Conservation (phyloP, 2,329 filamentous ascomycete species). For the Aspergillus piperis region DNA sequence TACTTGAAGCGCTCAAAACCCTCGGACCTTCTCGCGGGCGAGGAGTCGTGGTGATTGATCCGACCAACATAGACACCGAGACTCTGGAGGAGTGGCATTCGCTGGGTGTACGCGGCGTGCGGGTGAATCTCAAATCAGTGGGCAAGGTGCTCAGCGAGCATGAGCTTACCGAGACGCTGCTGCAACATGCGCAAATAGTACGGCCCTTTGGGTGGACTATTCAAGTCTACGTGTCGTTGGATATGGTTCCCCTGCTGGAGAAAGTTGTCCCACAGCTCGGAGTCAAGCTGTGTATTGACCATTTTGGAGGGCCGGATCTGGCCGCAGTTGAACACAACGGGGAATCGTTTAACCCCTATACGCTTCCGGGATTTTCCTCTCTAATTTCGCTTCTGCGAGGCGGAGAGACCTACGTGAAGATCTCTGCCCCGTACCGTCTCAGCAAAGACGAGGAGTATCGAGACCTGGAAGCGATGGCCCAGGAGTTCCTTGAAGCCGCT, state of each 20-base stretch:
- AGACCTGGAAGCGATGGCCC: conserved; percentile 52
- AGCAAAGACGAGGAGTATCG: conserved; percentile 47
- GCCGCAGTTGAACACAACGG: conserved; percentile 8
- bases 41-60: conserved; percentile 60
- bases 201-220: conserved; percentile 58
- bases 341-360: conserved; percentile 43
- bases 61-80: conserved; percentile 38
- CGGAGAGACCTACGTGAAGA: conserved; percentile 58
- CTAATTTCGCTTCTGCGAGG: conserved; percentile 50
- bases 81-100: conserved; percentile 57
- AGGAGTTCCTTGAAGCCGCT: conserved; percentile 51
- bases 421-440: conserved; percentile 61
- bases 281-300: conserved; percentile 60
- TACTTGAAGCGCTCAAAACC: conserved; percentile 55
- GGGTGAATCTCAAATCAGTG: conserved; percentile 60
- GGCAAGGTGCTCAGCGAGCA: conserved; percentile 43
- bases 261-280: conserved; percentile 51
- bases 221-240: conserved; percentile 60
- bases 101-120: conserved; percentile 60
- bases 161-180: conserved; percentile 48
- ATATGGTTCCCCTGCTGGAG: conserved; percentile 52
- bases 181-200: conserved; percentile 54
- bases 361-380: conserved; percentile 52
- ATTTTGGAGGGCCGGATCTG: conserved; percentile 57
- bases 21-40: conserved; percentile 55